These are phyloP conservation scores for Myriosclerotinia curreyana DNA, from an alignment of 2,329 filamentous ascomycete species.

Conservation along the genomic window DNA sequence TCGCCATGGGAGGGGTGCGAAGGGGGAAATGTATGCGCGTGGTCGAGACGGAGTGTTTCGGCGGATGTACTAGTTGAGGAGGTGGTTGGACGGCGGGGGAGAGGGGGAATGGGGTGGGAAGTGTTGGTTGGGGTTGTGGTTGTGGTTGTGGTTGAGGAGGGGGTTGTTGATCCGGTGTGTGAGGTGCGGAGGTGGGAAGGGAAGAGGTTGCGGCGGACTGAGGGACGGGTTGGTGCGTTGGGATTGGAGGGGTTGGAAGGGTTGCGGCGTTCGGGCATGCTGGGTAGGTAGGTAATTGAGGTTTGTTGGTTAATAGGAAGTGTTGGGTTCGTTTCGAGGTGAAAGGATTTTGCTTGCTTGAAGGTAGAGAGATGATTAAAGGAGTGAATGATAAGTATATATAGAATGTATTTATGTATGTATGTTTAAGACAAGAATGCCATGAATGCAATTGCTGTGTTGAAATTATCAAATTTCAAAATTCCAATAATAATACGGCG, in stretches of 20 bases:
- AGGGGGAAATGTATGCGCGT: constrained; percentile 41
- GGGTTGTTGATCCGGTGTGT: background rate
- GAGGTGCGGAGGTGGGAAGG: constrained; percentile 17
- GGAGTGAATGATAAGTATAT: background rate
- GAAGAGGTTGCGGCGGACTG: constrained; percentile 22
- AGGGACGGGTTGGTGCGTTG: constrained; percentile 7
- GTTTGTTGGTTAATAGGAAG: background rate
- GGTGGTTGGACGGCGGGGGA: constrained; percentile 55
- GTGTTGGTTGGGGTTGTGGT: constrained; percentile 26
- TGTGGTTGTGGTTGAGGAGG: too few species aligned
- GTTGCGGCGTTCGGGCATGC: constrained; percentile 34
- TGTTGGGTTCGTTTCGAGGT: too few species aligned
- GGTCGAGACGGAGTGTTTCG: constrained; percentile 51
- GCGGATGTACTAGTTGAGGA: constrained; percentile 43
- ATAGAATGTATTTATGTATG: background rate
- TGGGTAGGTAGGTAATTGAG: background rate
- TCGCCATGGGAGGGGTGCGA: background rate
- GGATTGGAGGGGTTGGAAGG: background rate
- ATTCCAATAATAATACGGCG: background rate
- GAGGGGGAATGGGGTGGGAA: constrained; percentile 56
- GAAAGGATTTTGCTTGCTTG: background rate
- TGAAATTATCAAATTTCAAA: background rate
- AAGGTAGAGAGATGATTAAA: background rate
- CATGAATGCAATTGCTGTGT: background rate
- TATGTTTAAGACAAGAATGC: background rate